These are phyloP conservation scores for Huntiella abstrusa DNA, from an alignment of 2,329 filamentous ascomycete genomes.

Conservation along the genomic window DNA sequence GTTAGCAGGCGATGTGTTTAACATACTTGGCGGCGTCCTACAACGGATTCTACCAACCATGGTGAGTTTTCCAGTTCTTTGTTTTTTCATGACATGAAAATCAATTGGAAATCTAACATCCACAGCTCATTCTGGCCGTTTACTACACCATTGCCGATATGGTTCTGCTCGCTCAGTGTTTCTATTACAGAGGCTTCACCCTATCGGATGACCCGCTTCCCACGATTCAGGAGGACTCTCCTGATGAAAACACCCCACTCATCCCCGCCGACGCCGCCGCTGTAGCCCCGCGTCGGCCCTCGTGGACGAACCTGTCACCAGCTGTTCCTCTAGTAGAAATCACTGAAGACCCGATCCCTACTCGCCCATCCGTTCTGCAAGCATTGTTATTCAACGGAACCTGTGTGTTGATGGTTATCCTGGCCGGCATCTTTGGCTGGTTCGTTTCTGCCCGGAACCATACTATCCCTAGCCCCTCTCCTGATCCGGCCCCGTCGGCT, in stretches of 20 bases:
- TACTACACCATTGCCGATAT: slow-evolving; percentile 89
- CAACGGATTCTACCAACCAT: slow-evolving; percentile 90
- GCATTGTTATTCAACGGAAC: slow-evolving; percentile 52
- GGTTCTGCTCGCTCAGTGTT: slow-evolving; percentile 72
- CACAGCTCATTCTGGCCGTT: slow-evolving; percentile 64
- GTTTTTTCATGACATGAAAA: no score
- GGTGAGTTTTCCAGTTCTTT: slow-evolving; percentile 25
- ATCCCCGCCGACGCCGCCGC: slow-evolving; percentile 22
- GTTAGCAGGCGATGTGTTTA: slow-evolving; percentile 89
- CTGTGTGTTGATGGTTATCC: slow-evolving; percentile 63
- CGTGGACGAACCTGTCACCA: slow-evolving; percentile 53
- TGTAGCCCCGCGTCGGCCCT: slow-evolving; percentile 28
- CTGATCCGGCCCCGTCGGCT: slow-evolving; percentile 16
- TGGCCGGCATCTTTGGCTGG: slow-evolving; percentile 73
- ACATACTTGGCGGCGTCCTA: slow-evolving; percentile 78
- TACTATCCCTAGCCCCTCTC: neutral
- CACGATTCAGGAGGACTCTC: slow-evolving; percentile 26
- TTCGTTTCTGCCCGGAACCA: slow-evolving; percentile 39
- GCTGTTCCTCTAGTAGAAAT: slow-evolving; percentile 53
- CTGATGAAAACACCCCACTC: slow-evolving; percentile 34
- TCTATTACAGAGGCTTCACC: slow-evolving; percentile 84
- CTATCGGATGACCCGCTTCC: slow-evolving; percentile 33
- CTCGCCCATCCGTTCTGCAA: slow-evolving; percentile 29
- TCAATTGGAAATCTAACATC: neutral
- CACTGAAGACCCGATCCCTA: slow-evolving; percentile 21